Conservation (phyloP, 164 flowering plant genomes). For the Tetrastigma voinierianum region DNA sequence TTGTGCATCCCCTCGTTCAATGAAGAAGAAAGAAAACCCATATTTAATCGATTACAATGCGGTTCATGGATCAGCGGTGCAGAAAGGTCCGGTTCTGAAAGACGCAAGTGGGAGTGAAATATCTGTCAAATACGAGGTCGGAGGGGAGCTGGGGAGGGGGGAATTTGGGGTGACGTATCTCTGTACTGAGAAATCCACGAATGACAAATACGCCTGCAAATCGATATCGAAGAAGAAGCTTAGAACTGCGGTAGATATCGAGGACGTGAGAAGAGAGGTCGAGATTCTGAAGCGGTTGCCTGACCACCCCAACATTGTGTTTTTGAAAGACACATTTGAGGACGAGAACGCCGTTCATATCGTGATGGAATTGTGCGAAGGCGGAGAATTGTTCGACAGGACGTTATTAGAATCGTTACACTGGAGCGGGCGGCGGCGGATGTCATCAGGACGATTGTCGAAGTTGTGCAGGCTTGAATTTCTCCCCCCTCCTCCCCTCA, state of each 20-base stretch:
- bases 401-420: slow-evolving; percentile 61
- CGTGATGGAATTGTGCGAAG: slow-evolving; percentile 62
- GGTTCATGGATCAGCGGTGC: slow-evolving; percentile 19
- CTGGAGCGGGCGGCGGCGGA: slow-evolving; percentile 56
- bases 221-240: slow-evolving; percentile 67
- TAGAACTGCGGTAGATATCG: slow-evolving; percentile 59
- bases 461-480: slow-evolving; percentile 52
- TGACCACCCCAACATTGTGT: slow-evolving; percentile 52
- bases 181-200: slow-evolving; percentile 30
- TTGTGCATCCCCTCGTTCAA: slow-evolving; percentile 47
- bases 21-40: slow-evolving; percentile 45
- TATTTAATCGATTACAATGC: slow-evolving; percentile 48
- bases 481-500: too few species aligned
- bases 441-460: slow-evolving; percentile 49
- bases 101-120: slow-evolving; percentile 51
- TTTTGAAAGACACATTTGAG: slow-evolving; percentile 56
- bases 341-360: slow-evolving; percentile 60
- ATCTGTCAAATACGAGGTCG: slow-evolving; percentile 38
- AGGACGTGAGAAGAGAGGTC: slow-evolving; percentile 72
- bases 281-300: slow-evolving; percentile 67
- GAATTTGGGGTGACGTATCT: slow-evolving; percentile 66
- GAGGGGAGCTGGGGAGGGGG: slow-evolving; percentile 62
- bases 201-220: slow-evolving; percentile 56
- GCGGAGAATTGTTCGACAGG: slow-evolving; percentile 48
- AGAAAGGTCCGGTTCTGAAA: slow-evolving; percentile 45